Evolutionary conservation across 257 asterid genomes (phyloP), one percentile per base, ranked within the genome.

Genomic region (Jasminum sambac): DNA sequence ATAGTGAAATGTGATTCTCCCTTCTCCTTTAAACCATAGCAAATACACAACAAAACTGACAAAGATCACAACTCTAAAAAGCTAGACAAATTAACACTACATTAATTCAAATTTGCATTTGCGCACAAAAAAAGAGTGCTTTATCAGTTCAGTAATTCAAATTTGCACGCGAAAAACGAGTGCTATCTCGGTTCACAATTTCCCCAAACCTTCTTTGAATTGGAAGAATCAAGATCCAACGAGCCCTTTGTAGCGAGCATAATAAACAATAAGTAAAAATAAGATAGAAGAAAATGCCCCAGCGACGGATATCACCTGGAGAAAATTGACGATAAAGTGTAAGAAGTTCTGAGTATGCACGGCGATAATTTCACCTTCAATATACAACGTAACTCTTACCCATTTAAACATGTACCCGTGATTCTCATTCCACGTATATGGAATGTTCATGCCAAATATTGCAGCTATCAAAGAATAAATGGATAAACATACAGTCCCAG

Each of bases 381-480:
- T 6, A 8, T 39, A 39, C 11, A 10, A 6, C 11, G 43, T 39
- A 12, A 46, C 23, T 9, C 84, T 69, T 50, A 93, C 98, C 98
- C 98, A 93, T 89, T 93, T 93, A 70, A 93, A 93, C 92, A 86
- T 76, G 84, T 79, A 89, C 2, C 86, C 89, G 37, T 90, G 84
- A 39, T 39, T 7, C 0, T 65, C 43, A 46, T 82, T 92, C 98
- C 98, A 92, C 50, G 91, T 83, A 63, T 87, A 92, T 11, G 96
- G 96, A 65, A 93, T 87, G 89, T 90, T 93, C 98, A 90, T 82
- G 24, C 98, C 98, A 66, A 93, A 90, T 14, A 90, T 90, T 57
- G 80, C 96, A 46, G 94, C 82, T 25, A 93, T 72, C 83, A 93
- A 76, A 11, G 96, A 78, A 75, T 83, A 90, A 11, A 90, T 36